Percentiles rank a stretch among this genome's conserved stretches.
Evolutionary conservation across 2,329 filamentous ascomycete genomes (phyloP).

Genomic region (Calonectria fujianensis): DNA sequence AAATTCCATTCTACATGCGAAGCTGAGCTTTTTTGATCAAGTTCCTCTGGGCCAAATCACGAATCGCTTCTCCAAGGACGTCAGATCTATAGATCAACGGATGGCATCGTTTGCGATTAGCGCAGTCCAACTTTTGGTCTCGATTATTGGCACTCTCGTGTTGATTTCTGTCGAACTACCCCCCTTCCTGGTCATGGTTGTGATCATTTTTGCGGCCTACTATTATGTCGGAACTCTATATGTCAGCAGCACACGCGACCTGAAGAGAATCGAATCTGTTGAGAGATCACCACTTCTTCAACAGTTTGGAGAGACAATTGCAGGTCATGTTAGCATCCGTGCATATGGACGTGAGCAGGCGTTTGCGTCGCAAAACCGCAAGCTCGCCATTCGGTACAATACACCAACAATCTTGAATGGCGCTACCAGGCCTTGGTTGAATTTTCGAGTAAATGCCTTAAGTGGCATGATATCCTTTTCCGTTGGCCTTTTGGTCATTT

Average conservation of each 20-base stretch:
- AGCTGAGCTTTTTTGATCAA: conserved; percentile 86
- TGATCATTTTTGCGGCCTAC: conserved; percentile 70
- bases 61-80: conserved; percentile 86
- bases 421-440: conserved; percentile 85
- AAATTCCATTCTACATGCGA: conserved; percentile 79
- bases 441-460: conserved; percentile 78
- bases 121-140: conserved; percentile 75
- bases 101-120: conserved; percentile 76
- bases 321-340: conserved; percentile 83
- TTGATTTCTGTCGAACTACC: conserved; percentile 81
- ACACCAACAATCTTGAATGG: conserved; percentile 80
- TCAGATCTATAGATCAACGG: conserved; percentile 81
- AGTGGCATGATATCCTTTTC: conserved; percentile 79
- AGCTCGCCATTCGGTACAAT: conserved; percentile 79
- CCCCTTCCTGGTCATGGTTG: conserved; percentile 74
- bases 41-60: conserved; percentile 84
- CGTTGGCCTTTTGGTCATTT: conserved; percentile 72
- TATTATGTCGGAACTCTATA: conserved; percentile 73
- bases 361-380: conserved; percentile 82
- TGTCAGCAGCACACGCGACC: conserved; percentile 80
- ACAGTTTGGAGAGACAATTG: conserved; percentile 82
- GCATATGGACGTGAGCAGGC: conserved; percentile 80
- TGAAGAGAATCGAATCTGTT: conserved; percentile 85
- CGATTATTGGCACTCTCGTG: conserved; percentile 78
- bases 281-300: conserved; percentile 87